phyloP scores from a whole-genome alignment of 2,329 filamentous ascomycete genomes.

The Alternaria arborescens region DNA sequence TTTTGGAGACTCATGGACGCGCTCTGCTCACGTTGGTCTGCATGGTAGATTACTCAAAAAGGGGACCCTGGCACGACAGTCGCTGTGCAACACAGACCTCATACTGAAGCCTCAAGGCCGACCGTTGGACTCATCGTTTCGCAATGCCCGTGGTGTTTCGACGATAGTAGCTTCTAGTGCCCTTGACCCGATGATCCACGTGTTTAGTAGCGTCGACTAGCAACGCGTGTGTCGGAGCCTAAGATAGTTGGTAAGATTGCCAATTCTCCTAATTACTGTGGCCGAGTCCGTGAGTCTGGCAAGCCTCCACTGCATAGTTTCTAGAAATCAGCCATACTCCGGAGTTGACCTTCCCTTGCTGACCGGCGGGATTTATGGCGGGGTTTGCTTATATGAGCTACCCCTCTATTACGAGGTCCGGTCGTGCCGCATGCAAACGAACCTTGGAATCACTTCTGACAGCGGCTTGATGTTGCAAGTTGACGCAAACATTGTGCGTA shows the following conservation, averaged over 20 bases:
- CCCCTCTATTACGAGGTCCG: constrained; percentile 32
- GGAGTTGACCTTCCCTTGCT: constrained; percentile 38
- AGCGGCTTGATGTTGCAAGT: constrained; percentile 33
- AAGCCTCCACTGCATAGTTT: constrained; percentile 28
- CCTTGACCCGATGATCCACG: constrained; percentile 19
- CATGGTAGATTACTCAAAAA: constrained; percentile 40
- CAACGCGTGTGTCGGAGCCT: constrained; percentile 19
- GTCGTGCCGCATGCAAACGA: constrained; percentile 37
- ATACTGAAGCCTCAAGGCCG: constrained; percentile 30
- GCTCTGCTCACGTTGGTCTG: constrained; percentile 32
- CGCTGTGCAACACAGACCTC: constrained; percentile 38
- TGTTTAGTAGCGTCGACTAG: constrained; percentile 18
- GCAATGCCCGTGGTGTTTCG: constrained; percentile 23
- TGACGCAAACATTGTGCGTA: constrained; percentile 31
- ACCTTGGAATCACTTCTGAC: constrained; percentile 22
- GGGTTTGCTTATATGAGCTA: constrained; percentile 36
- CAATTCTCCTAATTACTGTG: constrained; percentile 25
- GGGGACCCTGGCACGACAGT: constrained; percentile 32
- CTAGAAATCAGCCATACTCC: constrained; percentile 33
- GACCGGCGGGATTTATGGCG: constrained; percentile 40
- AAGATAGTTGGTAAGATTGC: constrained; percentile 33
- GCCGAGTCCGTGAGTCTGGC: constrained; percentile 20
- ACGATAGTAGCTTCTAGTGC: constrained; percentile 15
- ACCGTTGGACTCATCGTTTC: constrained; percentile 27
- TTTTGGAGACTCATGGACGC: constrained; percentile 14